A percentile compares a stretch with the other conserved stretches of the same genome.
These are phyloP conservation scores for Ogataea wickerhamii DNA, from an alignment of 805 yeast species.

Conservation along the genomic window DNA sequence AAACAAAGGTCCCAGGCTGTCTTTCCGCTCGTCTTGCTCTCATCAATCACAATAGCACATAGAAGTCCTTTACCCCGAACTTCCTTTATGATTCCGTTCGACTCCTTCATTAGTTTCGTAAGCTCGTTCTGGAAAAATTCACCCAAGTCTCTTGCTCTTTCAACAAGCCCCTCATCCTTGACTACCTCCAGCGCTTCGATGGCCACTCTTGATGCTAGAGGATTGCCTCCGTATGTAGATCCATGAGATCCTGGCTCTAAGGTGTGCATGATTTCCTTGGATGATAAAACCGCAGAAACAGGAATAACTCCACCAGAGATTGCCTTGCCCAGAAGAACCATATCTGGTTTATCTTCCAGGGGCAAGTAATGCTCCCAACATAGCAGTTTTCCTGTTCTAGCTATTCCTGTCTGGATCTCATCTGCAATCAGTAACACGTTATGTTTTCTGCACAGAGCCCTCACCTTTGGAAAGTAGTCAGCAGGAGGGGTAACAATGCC, in stretches of 20 bases:
- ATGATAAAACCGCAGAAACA: slow-evolving; percentile 85
- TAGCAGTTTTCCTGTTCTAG: slow-evolving; percentile 92
- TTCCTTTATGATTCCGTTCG: slow-evolving; percentile 50
- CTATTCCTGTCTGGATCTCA: slow-evolving; percentile 97
- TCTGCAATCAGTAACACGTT: slow-evolving; percentile 90
- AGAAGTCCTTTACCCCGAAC: slow-evolving; percentile 85
- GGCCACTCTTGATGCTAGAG: slow-evolving; percentile 88
- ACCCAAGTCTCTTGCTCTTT: slow-evolving; percentile 73
- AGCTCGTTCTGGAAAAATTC: slow-evolving; percentile 60
- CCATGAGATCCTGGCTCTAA: slow-evolving; percentile 96
- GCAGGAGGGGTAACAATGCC: slow-evolving; percentile 93
- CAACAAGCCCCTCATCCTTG: slow-evolving; percentile 78
- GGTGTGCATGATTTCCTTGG: slow-evolving; percentile 84
- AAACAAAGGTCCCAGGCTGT: slow-evolving; percentile 96
- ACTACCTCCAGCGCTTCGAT: slow-evolving; percentile 91
- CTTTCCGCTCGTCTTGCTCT: slow-evolving; percentile 76
- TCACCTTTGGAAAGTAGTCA: slow-evolving; percentile 72
- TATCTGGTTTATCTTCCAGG: slow-evolving; percentile 75
- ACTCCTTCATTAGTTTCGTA: slow-evolving; percentile 48
- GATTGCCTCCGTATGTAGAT: slow-evolving; percentile 97
- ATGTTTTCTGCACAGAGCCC: slow-evolving; percentile 71
- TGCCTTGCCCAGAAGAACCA: slow-evolving; percentile 89
- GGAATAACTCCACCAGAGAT: slow-evolving; percentile 94
- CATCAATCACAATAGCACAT: slow-evolving; percentile 88
- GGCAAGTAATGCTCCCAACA: slow-evolving; percentile 79